phyloP scores from a whole-genome alignment of 805 yeast species.

The Suhomyces tanzawaensis region DNA sequence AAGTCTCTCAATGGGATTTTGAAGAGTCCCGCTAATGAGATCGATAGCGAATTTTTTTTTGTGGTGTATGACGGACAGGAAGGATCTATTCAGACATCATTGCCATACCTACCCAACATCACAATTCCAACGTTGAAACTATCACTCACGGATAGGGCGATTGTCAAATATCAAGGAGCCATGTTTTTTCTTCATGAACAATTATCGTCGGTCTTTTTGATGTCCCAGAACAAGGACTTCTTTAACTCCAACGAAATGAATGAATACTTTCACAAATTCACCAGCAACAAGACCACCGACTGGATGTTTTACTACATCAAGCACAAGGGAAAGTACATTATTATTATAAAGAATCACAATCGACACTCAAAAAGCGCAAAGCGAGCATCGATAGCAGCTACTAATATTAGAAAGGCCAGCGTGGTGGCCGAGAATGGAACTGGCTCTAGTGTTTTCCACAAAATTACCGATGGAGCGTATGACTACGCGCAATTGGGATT shows the following conservation, averaged over 20 bases:
- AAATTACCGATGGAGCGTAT: conserved; percentile 23
- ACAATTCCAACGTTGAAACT: background rate
- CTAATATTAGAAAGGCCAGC: conserved; percentile 7
- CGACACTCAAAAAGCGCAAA: conserved; percentile 17
- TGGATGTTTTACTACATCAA: conserved; percentile 43
- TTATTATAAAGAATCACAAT: conserved; percentile 35
- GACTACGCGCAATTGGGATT: conserved; percentile 35
- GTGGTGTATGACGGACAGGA: conserved; percentile 29
- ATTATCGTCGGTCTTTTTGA: conserved; percentile 29
- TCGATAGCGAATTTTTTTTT: conserved; percentile 38
- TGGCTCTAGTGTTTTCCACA: conserved; percentile 8
- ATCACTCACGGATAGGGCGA: conserved; percentile 7
- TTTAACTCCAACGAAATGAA: conserved; percentile 20
- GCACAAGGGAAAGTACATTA: conserved; percentile 27
- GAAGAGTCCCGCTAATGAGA: conserved; percentile 5
- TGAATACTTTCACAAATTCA: conserved; percentile 43
- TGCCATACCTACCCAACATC: conserved; percentile 33
- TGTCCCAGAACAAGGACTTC: conserved; percentile 20
- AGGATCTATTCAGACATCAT: conserved; percentile 30
- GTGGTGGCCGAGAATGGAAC: background rate
- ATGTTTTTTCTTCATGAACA: conserved; percentile 41
- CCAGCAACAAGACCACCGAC: conserved; percentile 34
- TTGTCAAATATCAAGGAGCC: conserved; percentile 22
- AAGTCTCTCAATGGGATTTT: conserved; percentile 20
- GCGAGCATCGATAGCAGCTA: conserved; percentile 2